Conservation (phyloP, 1,284 basidiomycete species). For the Xerocomus nothofagi region DNA sequence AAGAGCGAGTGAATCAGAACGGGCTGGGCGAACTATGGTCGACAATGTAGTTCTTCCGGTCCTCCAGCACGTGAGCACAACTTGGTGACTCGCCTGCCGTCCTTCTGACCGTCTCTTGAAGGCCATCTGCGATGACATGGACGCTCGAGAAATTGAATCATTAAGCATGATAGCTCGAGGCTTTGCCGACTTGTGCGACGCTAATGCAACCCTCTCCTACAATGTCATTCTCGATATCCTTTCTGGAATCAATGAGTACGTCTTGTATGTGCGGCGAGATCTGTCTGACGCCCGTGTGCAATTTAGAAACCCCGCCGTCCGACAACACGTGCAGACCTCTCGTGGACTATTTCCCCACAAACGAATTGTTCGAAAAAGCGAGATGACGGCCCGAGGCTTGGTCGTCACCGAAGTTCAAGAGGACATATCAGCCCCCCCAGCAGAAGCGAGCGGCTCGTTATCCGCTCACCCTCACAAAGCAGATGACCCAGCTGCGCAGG, state of each 20-base stretch:
- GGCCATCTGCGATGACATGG: constrained; percentile 81
- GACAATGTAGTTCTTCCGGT: constrained; percentile 82
- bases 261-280: constrained; percentile 16
- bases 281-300: constrained; percentile 4
- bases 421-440: constrained; percentile 55
- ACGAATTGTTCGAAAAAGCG: constrained; percentile 74
- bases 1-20: constrained; percentile 54
- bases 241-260: constrained; percentile 88
- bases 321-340: constrained; percentile 76
- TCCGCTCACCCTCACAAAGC: constrained; percentile 30
- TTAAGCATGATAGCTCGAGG: constrained; percentile 88
- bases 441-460: constrained; percentile 35
- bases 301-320: constrained; percentile 66
- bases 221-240: constrained; percentile 85
- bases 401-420: constrained; percentile 77
- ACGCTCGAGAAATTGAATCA: constrained; percentile 85
- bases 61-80: constrained; percentile 59
- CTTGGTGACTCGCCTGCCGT: neutral
- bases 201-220: constrained; percentile 84
- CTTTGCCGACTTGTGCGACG: constrained; percentile 79
- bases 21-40: constrained; percentile 71
- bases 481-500: constrained; percentile 39
- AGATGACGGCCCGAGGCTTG: constrained; percentile 78
- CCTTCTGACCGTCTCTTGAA: constrained; percentile 35
- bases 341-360: constrained; percentile 74